Base-by-base conservation (phyloP, 1,284 basidiomycete species). In the Heliocybe sulcata region DNA sequence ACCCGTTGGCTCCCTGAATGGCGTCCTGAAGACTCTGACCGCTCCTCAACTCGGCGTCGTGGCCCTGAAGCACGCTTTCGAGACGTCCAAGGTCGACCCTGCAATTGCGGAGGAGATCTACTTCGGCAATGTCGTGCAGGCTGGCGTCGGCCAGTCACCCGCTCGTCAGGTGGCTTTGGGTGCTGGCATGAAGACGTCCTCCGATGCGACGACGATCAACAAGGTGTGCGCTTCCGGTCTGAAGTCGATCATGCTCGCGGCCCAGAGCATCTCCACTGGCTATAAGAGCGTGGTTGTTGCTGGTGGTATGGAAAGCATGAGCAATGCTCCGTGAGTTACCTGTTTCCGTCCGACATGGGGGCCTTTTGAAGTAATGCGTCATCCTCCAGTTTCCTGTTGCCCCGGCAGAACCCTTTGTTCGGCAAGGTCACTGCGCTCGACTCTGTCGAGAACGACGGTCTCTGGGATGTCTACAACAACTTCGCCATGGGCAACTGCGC, bases 131-230 rank as follows among this genome's bases (percentile, higher is more conserved):
- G 93, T 96, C 69, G 85, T 99, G 56, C 94, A 96, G 71, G 94
- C 96, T 23, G 96, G 96, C 64, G 89, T 94, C 51, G 94, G 94
- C 52, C 94, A 98, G 70, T 94, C 91, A 35, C 93, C 96, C 26
- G 94, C 96, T 53, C 87, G 96, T 59, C 96, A 99, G 72, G 95
- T 97, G 57, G 94, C 90, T 12, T 87, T 98, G 61, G 80, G 76
- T 58, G 82, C 94, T 27, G 96, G 96, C 60, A 77, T 97, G 70
- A 86, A 83, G 60, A 72, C 86, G 22, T 80, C 80, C 58, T 94
- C 94, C 35, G 97, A 99, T 75, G 95, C 95, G 19, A 99, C 97
- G 38, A 99, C 97, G 54, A 90, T 99, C 77, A 99, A 99, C 83
- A 97, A 98, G 73, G 92, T 99, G 66, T 99, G 96, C 70, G 96